phyloP scores from a whole-genome alignment of 129 eudicot genomes.

The Artemisia tridentata region DNA sequence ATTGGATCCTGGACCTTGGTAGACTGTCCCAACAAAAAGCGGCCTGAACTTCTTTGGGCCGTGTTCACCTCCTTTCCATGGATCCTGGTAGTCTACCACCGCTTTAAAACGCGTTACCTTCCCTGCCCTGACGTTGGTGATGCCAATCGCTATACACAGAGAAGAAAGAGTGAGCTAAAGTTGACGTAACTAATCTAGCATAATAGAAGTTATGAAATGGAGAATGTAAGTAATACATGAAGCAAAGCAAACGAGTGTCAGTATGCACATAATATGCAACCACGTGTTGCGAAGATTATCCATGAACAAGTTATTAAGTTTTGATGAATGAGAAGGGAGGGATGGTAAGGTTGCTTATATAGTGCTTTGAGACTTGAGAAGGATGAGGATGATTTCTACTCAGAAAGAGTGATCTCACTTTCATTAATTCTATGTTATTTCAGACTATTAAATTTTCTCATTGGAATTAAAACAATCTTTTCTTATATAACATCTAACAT shows the following conservation, averaged over 20 bases:
- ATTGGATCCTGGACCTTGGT: slow-evolving; percentile 58
- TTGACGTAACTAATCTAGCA: background rate
- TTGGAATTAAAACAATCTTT: too few species aligned
- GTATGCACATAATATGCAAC: background rate
- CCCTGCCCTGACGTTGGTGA: slow-evolving; percentile 5
- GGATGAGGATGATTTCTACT: background rate
- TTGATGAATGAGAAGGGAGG: background rate
- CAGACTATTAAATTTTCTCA: too few species aligned
- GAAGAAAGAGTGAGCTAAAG: background rate
- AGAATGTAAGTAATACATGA: background rate
- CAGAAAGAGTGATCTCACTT: background rate
- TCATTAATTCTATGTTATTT: too few species aligned
- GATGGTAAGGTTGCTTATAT: background rate
- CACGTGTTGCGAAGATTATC: background rate
- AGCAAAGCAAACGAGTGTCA: background rate
- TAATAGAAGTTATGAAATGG: too few species aligned
- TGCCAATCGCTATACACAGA: background rate
- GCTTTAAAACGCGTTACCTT: slow-evolving; percentile 1
- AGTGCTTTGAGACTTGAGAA: background rate
- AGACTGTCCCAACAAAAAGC: slow-evolving; percentile 42
- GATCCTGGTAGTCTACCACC: slow-evolving; percentile 55
- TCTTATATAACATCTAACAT: too few species aligned
- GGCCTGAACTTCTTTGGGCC: background rate
- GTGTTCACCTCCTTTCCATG: background rate
- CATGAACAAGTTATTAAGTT: background rate